Base-by-base conservation (phyloP, 2,329 filamentous ascomycete genomes). In the Dactylella cylindrospora region DNA sequence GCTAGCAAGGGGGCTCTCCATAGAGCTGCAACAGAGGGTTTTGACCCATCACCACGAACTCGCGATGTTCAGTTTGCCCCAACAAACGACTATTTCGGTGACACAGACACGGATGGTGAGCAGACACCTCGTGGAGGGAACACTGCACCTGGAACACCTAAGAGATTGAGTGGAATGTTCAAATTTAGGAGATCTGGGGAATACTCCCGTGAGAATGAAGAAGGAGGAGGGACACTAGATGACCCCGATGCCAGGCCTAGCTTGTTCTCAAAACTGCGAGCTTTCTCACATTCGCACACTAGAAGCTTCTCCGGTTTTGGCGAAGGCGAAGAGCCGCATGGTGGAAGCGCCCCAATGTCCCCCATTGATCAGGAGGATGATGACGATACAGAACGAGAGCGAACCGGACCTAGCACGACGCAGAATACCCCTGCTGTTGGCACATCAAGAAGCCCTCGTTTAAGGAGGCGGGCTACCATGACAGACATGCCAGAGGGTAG, bases 391-490 rank as follows among this genome's bases (percentile, higher is more conserved):
- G 44, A 64, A 19, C 65, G 6, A 15, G 51, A 47, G 15, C 19
- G 23, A 28, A 31, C 20, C 10, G 57, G 57, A 2, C 36, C 57
- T 19, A 43, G 49, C 20, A 62, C 57, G n/a, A 49, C 57, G 3
- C 57, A 49, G 17, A 43, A 36, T 5, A 62, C 57, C 2, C 57
- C 57, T 2, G 44, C 46, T 43, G 40, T 23, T 28, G 40, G 40
- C 3, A 32, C 35, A 3, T 9, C 31, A 8, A 25, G 28, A 13
- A 47, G 44, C 15, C 49, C 49, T 6, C 35, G 43, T 10, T 31
- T 62, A 26, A 47, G 57, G 2, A 73, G 78, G 13, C 73, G 76
- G 22, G 76, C 73, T 28, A 79, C 78, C 32, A 75, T 78, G 72
- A 73, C 70, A 33, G 74, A 77, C 59, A 75, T 77, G 41, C 74